Evolutionary conservation across 2,329 filamentous ascomycete species (phyloP).

Genomic region (Knoxdaviesia capensis): DNA sequence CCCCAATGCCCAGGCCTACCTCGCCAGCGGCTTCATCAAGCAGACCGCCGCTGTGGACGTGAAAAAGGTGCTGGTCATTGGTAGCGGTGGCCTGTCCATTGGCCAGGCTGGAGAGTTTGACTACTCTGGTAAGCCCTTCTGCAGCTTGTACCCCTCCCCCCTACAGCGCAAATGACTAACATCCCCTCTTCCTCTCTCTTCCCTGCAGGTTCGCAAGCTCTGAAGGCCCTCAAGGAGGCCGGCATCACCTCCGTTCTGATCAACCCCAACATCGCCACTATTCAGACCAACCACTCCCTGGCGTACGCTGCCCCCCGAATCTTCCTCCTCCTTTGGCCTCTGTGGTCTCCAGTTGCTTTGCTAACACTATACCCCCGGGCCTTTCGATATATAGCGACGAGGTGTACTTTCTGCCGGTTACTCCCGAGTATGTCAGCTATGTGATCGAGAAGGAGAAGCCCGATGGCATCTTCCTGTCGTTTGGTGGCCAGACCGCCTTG

Average conservation of each 20-base stretch:
- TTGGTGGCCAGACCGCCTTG: slow-evolving; percentile 90
- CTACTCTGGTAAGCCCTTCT: slow-evolving; percentile 64
- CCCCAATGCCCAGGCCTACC: slow-evolving; percentile 68
- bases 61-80: slow-evolving; percentile 94
- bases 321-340: background rate
- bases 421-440: slow-evolving; percentile 90
- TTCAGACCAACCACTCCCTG: slow-evolving; percentile 90
- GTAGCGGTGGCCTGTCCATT: slow-evolving; percentile 86
- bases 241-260: slow-evolving; percentile 81
- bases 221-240: slow-evolving; percentile 93
- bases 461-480: slow-evolving; percentile 92
- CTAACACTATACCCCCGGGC: background rate
- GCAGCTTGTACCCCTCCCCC: background rate
- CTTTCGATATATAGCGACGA: slow-evolving; percentile 35
- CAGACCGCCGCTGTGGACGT: slow-evolving; percentile 65
- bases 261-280: slow-evolving; percentile 96
- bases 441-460: slow-evolving; percentile 92
- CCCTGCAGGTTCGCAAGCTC: slow-evolving; percentile 64
- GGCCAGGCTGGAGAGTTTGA: slow-evolving; percentile 97
- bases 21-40: slow-evolving; percentile 74
- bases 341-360: background rate
- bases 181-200: slow-evolving; percentile 4
- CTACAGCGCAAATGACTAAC: background rate
- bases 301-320: slow-evolving; percentile 18
- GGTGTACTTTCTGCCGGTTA: slow-evolving; percentile 95